A percentile compares a stretch with the other conserved stretches of the same genome.
Evolutionary conservation across 768 basidiomycete species (phyloP).

Genomic region (Phanerodontia chrysosporium): DNA sequence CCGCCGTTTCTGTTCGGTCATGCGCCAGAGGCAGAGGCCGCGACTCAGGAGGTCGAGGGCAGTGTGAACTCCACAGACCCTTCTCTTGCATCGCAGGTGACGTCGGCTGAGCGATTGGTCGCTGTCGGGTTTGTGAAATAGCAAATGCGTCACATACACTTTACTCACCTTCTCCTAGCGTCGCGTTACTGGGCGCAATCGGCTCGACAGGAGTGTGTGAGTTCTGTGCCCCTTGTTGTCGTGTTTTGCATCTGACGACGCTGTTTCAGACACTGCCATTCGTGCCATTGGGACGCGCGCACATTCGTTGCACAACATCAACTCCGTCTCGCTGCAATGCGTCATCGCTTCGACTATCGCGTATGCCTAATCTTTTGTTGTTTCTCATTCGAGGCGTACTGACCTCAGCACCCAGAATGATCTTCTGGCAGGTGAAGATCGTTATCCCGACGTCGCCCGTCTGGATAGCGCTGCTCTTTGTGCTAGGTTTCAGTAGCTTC

Average conservation of each 20-base stretch:
- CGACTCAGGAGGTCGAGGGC: background rate
- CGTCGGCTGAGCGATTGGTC: constrained; percentile 39
- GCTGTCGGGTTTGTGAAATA: constrained; percentile 47
- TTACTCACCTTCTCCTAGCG: no score
- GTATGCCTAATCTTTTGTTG: background rate
- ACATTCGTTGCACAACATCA: constrained; percentile 66
- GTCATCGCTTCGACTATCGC: constrained; percentile 33
- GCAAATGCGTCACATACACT: no score
- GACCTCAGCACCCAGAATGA: constrained; percentile 33
- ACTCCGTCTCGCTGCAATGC: constrained; percentile 60
- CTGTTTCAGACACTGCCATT: constrained; percentile 39
- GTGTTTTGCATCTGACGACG: background rate
- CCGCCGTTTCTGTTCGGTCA: constrained; percentile 70
- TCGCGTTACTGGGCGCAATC: constrained; percentile 60
- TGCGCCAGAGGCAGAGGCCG: background rate
- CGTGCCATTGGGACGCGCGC: constrained; percentile 75
- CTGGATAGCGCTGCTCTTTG: constrained; percentile 33
- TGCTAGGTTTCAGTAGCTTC: constrained; percentile 53
- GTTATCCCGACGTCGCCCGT: constrained; percentile 39
- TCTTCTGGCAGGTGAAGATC: constrained; percentile 33
- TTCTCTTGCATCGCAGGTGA: constrained; percentile 13
- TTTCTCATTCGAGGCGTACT: background rate
- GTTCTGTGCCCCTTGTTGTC: constrained; percentile 20
- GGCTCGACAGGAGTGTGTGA: constrained; percentile 67
- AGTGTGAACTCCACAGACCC: background rate